Evolutionary conservation across 257 asterid species (phyloP), one percentile per base, ranked within the genome.

Genomic region (Nicotiana tabacum): DNA sequence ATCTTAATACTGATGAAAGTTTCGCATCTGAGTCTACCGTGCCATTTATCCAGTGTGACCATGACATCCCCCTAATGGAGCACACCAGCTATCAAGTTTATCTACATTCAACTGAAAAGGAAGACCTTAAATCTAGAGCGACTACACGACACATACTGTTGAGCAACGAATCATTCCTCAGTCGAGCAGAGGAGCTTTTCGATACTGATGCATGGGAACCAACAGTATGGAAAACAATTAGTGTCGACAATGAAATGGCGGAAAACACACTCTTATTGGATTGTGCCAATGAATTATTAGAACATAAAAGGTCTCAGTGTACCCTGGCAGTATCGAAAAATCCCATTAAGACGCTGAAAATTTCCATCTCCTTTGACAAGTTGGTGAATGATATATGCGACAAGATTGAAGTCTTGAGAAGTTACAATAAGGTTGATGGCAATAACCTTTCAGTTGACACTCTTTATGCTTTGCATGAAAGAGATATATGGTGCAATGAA

Each of bases 131-230:
- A 86, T 81, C 51, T 69, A 65, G 27, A 46, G 55, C 48, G 68
- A 43, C 56, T 67, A 81, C 88, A 43, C 84, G 90, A 82, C 55
- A 78, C 51, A 32, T 92, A 51, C 93, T 93, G 81, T 72, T 83
- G 81, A 84, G 80, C 79, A 82, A 85, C 9, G 81, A 82, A 65
- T 58, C 78, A 21, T 89, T 89, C 81, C 79, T 89, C 79, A 82
- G 46, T 82, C 85, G 35, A 4, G 86, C 85, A 13, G 86, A 66
- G 53, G 88, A 85, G 77, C 88, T 86, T 58, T 89, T 85, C 17
- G 82, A 85, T 68, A 78, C 82, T 51, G 56, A 80, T 17, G 60
- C 83, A 46, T 62, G 62, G 67, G 77, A 74, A 66, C 80, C 85
- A 9, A 7, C 61, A 24, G 11, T 62, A 30, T 58, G 84, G 27